phyloP scores from a whole-genome alignment of 306 rosid species.

The Styphnolobium japonicum region DNA sequence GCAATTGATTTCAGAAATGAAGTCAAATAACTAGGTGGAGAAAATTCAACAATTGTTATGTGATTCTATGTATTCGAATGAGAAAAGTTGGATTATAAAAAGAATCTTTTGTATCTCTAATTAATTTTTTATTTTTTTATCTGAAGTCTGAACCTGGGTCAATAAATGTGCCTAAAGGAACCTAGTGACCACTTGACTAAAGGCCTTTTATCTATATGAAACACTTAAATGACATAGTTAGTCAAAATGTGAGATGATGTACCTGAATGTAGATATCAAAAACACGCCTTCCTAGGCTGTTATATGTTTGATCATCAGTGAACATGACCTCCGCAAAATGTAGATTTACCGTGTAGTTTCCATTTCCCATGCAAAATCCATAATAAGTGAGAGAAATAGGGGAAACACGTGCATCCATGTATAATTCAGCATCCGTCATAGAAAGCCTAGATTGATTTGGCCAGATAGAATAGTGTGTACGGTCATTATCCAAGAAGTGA shows the following conservation, averaged over 20 bases:
- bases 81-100: background rate
- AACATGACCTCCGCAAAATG: background rate
- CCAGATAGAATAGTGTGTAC: background rate
- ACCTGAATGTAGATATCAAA: constrained; percentile 64
- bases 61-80: background rate
- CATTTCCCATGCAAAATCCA: background rate
- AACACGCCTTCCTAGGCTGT: constrained; percentile 50
- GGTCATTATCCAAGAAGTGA: constrained; percentile 9
- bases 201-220: background rate
- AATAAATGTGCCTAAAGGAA: background rate
- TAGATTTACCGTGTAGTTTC: background rate
- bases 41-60: background rate
- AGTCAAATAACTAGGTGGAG: background rate
- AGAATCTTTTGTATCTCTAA: background rate
- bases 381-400: background rate
- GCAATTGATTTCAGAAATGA: background rate
- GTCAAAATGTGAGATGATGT: background rate
- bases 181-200: background rate
- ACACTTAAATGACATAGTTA: too few species aligned
- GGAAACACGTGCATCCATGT: background rate
- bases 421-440: background rate
- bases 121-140: background rate
- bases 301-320: background rate
- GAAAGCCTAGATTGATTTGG: background rate
- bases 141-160: background rate